A percentile compares a stretch with the other conserved stretches of the same genome.
phyloP scores from a whole-genome alignment of 805 yeast species.

The Yarrowia yakushimensis region DNA sequence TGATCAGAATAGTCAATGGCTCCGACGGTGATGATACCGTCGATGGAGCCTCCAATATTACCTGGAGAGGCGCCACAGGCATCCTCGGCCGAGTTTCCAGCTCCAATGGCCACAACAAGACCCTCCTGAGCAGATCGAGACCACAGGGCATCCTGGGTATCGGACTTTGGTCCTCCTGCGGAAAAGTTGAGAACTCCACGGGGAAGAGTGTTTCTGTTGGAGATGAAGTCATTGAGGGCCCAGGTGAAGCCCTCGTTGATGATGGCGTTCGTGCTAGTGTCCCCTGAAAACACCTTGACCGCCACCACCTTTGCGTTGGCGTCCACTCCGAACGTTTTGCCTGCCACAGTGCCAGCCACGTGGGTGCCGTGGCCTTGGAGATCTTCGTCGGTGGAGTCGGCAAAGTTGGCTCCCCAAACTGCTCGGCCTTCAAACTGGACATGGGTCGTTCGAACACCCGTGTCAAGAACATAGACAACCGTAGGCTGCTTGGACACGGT shows the following conservation, averaged over 20 bases:
- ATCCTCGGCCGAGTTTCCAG: constrained; percentile 4
- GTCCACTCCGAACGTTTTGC: constrained; percentile 47
- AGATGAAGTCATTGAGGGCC: constrained; percentile 10
- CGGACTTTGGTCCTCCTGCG: constrained; percentile 88
- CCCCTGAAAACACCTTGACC: constrained; percentile 55
- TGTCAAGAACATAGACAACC: constrained; percentile 82
- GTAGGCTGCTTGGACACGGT: constrained; percentile 35
- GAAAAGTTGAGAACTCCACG: constrained; percentile 68
- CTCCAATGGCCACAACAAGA: constrained; percentile 45
- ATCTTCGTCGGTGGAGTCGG: constrained; percentile 68
- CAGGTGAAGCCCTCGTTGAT: constrained; percentile 23
- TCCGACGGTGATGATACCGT: constrained; percentile 11
- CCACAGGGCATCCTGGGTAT: constrained; percentile 81
- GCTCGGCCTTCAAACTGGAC: constrained; percentile 82
- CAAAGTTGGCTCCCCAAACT: constrained; percentile 79
- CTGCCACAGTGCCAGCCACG: constrained; percentile 80
- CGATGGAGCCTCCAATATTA: neutral
- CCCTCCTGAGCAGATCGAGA: constrained; percentile 88
- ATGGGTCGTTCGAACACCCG: constrained; percentile 77
- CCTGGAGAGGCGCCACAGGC: constrained; percentile 11
- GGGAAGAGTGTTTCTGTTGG: constrained; percentile 40
- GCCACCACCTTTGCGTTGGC: constrained; percentile 57
- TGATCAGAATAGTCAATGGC: neutral
- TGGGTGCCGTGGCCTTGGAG: constrained; percentile 96
- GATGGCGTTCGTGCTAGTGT: constrained; percentile 31